Evolutionary conservation across 345 rosid species (phyloP).

Genomic region (Eucalyptus cladocalyx): DNA sequence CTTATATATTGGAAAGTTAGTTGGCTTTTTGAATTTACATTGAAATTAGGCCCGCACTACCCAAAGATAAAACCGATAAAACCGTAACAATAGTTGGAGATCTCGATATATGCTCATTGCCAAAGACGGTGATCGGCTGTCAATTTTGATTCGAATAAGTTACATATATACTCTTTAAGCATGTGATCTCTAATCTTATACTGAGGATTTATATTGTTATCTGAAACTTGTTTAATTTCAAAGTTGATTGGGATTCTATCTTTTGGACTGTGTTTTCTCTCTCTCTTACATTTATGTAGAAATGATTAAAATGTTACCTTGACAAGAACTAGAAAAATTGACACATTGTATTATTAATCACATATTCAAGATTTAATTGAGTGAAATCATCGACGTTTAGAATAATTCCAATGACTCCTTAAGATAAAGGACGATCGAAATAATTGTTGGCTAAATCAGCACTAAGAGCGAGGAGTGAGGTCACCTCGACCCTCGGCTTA

Average conservation of each 20-base stretch:
- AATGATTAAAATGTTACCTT: neutral
- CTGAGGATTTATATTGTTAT: no score
- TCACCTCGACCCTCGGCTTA: no score
- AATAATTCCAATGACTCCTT: rapidly evolving
- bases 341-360: neutral
- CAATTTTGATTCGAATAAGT: no score
- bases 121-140: rapidly evolving
- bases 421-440: neutral
- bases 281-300: no score
- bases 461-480: neutral
- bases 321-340: no score
- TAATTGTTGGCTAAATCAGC: neutral
- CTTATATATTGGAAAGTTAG: neutral
- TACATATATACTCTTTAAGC: rapidly evolving
- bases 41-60: rapidly evolving
- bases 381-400: neutral
- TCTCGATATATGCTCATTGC: rapidly evolving
- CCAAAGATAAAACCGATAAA: no score
- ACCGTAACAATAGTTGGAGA: no score
- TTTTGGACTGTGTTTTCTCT: rapidly evolving
- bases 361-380: neutral
- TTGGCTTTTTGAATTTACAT: rapidly evolving
- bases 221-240: no score
- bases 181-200: rapidly evolving
- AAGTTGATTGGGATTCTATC: neutral